A percentile compares a stretch with the other conserved stretches of the same genome.
phyloP scores from a whole-genome alignment of 129 eudicot genomes.

The Flaveria ramosissima region DNA sequence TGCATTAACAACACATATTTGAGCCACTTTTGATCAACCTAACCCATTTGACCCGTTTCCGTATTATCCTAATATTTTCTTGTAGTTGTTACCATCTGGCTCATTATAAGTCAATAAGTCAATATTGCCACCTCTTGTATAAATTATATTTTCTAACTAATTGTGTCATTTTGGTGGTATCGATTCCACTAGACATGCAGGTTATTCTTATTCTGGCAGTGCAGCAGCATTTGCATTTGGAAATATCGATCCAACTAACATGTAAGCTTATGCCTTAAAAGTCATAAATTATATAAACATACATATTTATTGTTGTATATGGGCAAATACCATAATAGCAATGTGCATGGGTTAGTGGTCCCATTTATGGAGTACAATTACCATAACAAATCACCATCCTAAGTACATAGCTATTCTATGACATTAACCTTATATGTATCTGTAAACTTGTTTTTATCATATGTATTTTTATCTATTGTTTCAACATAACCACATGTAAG shows the following conservation, averaged over 20 bases:
- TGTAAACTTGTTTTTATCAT: no score
- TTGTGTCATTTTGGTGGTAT: slow-evolving; percentile 32
- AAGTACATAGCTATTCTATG: no score
- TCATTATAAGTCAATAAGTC: not conserved
- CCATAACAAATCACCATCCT: no score
- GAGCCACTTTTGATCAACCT: not conserved
- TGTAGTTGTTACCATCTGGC: not conserved
- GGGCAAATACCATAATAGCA: no score
- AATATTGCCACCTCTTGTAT: not conserved
- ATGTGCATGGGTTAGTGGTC: no score
- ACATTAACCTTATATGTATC: no score
- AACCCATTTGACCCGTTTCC: not conserved
- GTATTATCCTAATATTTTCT: not conserved
- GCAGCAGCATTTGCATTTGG: slow-evolving; percentile 99
- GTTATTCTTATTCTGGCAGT: slow-evolving; percentile 96
- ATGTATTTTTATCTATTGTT: no score
- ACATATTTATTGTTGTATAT: no score
- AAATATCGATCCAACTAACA: slow-evolving; percentile 79
- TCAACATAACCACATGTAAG: no score
- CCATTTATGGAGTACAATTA: no score
- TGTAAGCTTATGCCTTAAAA: slow-evolving; percentile 47
- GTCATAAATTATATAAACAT: not conserved
- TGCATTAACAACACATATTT: not conserved
- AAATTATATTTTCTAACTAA: not conserved
- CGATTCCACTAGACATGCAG: slow-evolving; percentile 83